Base-by-base conservation (phyloP, 306 rosid species). In the Vigna mungo region DNA sequence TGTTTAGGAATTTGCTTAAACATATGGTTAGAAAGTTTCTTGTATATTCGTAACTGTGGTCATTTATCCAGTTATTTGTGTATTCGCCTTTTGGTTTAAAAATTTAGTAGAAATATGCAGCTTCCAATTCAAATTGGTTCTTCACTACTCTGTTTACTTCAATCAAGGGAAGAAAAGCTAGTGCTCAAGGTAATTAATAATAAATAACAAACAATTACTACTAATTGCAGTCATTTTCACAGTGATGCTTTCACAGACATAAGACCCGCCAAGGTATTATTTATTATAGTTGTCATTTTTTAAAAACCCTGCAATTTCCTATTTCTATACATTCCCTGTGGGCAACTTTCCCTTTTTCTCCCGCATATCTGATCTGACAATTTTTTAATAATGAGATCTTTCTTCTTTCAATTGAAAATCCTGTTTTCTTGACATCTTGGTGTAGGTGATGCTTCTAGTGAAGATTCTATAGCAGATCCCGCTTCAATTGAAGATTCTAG, bases 91-190 rank as follows among this genome's bases (percentile, higher is more conserved):
- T 7, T 39, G 44, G 11, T 39, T 7, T 39, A 39, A 39, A 39
- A 8, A 39, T 39, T 39, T 39, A 8, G 44, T 39, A 39, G 11
- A 39, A 39, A 39, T 39, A 39, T 39, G 9, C 36, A 14, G 60
- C 75, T 64, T 54, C 79, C 59, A 75, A 56, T 58, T 41, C 66
- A 47, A 75, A 75, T 70, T 84, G 79, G 79, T 80, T 80, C 60
- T 54, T 64, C 63, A 21, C 84, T 20, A 23, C n/a, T n/a, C n/a
- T 75, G 9, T 75, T 79, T 46, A 14, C 66, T 32, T 51, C 73
- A 39, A 80, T 53, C 1, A 58, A 70, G 53, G 71, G 76, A 63
- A 20, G 25, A 75, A 70, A 44, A 49, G 16, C 76, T 63, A 39
- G 23, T 44, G 60, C 36, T 23, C 61, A 80, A 69, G 79, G 84